phyloP scores from a whole-genome alignment of 225 moss, liverwort and hornwort species.

The Asterella californica region DNA sequence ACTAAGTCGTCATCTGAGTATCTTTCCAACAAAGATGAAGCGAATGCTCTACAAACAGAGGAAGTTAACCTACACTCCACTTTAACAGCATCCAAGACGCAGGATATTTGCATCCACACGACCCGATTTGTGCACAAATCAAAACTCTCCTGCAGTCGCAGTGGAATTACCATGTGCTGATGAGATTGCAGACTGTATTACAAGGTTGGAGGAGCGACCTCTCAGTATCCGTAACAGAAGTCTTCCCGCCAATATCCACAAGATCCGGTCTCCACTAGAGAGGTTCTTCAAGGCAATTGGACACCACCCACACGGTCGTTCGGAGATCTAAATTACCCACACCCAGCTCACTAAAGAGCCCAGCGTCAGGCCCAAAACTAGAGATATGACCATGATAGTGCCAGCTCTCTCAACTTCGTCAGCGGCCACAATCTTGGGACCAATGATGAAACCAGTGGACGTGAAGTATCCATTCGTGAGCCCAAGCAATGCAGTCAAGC shows the following conservation, averaged over 20 bases:
- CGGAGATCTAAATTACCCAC: slow-evolving; percentile 33
- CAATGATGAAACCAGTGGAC: slow-evolving; percentile 60
- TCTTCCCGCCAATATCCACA: not conserved
- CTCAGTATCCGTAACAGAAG: not conserved
- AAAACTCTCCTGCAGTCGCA: not conserved
- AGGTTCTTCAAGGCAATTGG: not conserved
- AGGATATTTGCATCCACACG: not conserved
- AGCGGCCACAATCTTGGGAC: slow-evolving; percentile 66
- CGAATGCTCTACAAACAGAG: not conserved
- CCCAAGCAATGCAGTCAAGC: slow-evolving; percentile 64
- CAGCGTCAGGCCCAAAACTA: slow-evolving; percentile 32
- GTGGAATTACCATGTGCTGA: not conserved
- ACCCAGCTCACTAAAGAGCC: slow-evolving; percentile 36
- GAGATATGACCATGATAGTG: slow-evolving; percentile 50
- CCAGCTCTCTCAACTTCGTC: slow-evolving; percentile 64
- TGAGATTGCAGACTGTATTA: not conserved
- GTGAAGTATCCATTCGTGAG: slow-evolving; percentile 78
- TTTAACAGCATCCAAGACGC: not conserved
- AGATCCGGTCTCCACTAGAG: not conserved
- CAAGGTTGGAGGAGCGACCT: not conserved
- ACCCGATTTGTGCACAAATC: not conserved
- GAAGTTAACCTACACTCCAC: not conserved
- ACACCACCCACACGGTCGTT: not conserved
- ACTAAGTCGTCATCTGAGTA: not conserved
- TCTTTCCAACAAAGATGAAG: not conserved